Evolutionary conservation across 2,329 filamentous ascomycete genomes (phyloP).

Genomic region (Stagonosporopsis vannaccii): DNA sequence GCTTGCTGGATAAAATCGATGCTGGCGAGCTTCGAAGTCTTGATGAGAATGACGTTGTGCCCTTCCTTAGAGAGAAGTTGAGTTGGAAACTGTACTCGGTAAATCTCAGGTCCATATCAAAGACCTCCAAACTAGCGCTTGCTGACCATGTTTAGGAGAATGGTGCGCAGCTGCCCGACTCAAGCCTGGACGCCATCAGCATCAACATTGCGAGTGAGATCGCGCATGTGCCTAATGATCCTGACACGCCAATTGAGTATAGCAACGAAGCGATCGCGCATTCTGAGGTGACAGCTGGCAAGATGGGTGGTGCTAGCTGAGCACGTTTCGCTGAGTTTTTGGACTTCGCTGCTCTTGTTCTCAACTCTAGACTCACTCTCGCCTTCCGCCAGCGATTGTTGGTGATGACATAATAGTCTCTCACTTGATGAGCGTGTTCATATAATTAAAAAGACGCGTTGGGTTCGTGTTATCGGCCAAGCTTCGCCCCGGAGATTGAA

Average conservation of each 20-base stretch:
- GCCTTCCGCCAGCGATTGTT: background rate
- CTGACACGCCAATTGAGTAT: slow-evolving; percentile 28
- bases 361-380: background rate
- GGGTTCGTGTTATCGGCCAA: background rate
- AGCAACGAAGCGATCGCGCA: slow-evolving; percentile 19
- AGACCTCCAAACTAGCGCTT: background rate
- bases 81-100: slow-evolving; percentile 41
- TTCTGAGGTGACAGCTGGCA: slow-evolving; percentile 26
- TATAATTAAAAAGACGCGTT: background rate
- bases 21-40: slow-evolving; percentile 30
- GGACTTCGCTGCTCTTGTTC: background rate
- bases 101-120: slow-evolving; percentile 2
- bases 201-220: slow-evolving; percentile 24
- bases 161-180: slow-evolving; percentile 19
- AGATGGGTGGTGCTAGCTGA: slow-evolving; percentile 17
- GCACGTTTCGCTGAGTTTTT: background rate
- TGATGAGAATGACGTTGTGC: slow-evolving; percentile 30
- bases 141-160: slow-evolving; percentile 23
- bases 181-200: slow-evolving; percentile 20
- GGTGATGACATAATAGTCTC: background rate
- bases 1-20: slow-evolving; percentile 33
- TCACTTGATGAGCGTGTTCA: background rate
- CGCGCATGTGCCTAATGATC: slow-evolving; percentile 26
- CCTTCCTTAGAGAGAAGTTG: slow-evolving; percentile 36
- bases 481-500: background rate